Evolutionary conservation across 148 eudicot genomes (phyloP).

Genomic region (Dianthus caryophyllus): DNA sequence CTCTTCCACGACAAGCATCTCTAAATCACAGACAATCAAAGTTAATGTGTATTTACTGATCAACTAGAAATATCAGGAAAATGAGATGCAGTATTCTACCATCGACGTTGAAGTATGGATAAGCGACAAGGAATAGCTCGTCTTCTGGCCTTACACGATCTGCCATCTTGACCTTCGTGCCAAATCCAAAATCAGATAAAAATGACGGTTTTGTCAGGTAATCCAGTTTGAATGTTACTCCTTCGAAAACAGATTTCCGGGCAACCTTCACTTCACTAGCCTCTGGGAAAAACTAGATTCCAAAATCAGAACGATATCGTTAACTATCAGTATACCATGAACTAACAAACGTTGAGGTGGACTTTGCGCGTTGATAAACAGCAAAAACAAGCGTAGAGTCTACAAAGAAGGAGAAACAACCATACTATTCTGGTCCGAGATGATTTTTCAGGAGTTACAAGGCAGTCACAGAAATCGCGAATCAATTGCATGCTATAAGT

Average conservation of each 20-base stretch:
- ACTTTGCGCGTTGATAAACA: constrained; percentile 9
- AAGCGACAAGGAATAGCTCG: constrained; percentile 79
- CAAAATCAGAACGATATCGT: constrained; percentile 14
- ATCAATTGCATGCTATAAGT: constrained; percentile 90
- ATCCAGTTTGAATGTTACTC: constrained; percentile 85
- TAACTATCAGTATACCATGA: too few relatives aligned
- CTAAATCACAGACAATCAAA: constrained; percentile 34
- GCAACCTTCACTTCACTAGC: constrained; percentile 89
- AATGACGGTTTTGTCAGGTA: constrained; percentile 93
- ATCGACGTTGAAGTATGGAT: constrained; percentile 91
- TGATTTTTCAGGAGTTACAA: constrained; percentile 65
- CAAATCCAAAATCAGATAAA: constrained; percentile 86
- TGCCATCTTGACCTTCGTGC: constrained; percentile 70
- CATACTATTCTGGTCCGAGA: constrained; percentile 88
- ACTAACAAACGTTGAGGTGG: not conserved
- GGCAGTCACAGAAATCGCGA: constrained; percentile 86
- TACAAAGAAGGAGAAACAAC: constrained; percentile 21
- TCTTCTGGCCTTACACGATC: constrained; percentile 91
- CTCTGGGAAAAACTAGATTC: constrained; percentile 89
- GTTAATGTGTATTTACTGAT: not conserved
- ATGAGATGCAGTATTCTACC: constrained; percentile 45
- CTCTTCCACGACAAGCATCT: constrained; percentile 99
- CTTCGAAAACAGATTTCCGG: constrained; percentile 64
- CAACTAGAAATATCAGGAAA: not conserved
- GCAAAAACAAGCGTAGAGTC: not conserved